Evolutionary conservation across 495 filamentous ascomycete genomes (phyloP).

Genomic region (Trichoderma asperelloides): DNA sequence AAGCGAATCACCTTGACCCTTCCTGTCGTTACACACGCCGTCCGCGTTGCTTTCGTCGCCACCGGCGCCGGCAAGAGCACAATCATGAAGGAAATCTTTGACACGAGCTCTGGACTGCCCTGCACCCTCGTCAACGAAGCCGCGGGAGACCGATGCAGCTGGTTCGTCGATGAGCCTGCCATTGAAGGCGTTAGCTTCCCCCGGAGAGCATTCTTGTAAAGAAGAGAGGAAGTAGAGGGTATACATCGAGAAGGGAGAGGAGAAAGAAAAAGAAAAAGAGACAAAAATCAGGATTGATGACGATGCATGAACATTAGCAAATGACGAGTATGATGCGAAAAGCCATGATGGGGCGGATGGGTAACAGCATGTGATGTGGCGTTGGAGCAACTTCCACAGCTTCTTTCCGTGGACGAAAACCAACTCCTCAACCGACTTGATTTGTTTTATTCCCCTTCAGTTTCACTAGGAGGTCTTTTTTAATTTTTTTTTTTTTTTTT

Average conservation of each 20-base stretch:
- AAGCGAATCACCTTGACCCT: conserved; percentile 85
- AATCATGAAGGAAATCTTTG: conserved; percentile 85
- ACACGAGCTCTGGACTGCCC: conserved; percentile 67
- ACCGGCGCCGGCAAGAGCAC: conserved; percentile 85
- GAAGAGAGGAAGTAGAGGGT: background rate
- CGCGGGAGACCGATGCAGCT: conserved; percentile 76
- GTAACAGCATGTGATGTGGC: background rate
- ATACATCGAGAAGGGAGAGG: background rate
- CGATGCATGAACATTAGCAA: conserved; percentile 1
- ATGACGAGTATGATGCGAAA: background rate
- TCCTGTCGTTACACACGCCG: conserved; percentile 75
- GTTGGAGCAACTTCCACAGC: background rate
- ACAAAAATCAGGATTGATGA: background rate
- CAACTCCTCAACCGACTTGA: background rate
- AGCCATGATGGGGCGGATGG: background rate
- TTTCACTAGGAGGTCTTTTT: background rate
- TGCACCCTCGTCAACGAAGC: conserved; percentile 79
- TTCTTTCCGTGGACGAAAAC: no score
- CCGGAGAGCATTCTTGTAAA: conserved; percentile 41
- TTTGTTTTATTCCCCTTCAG: background rate
- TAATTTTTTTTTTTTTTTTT: background rate
- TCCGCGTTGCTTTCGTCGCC: conserved; percentile 82
- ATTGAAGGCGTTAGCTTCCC: conserved; percentile 78
- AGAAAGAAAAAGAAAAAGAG: background rate
- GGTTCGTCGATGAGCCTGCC: conserved; percentile 84